Evolutionary conservation across 306 rosid species (phyloP), one percentile per base, ranked within the genome.

Genomic region (Argentina anserina): DNA sequence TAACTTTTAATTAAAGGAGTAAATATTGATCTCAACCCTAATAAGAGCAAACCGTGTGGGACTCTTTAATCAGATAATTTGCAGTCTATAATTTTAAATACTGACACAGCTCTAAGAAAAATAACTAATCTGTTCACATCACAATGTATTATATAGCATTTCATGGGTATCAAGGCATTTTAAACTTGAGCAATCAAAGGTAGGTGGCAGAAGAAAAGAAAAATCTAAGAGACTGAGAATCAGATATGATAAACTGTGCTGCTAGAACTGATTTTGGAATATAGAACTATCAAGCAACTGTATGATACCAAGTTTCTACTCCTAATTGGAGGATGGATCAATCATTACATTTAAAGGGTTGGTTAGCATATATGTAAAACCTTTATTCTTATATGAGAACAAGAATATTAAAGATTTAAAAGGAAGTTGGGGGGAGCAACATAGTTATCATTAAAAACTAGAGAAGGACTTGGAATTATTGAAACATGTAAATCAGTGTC

Each of bases 401-500:
- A 68, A 29, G 53, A 62, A 41, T 37, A 63, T 26, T 9, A 25
- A 14, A 34, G 14, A 58, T 74, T 11, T 41, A n/a, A 36, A 66
- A 40, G 15, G n/a, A 15, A 42, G 37, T 37, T 6, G 45, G 67
- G 69, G 73, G 33, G 14, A 20, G 53, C 62, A 73, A 6, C 33
- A 61, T 39, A 10, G 76, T 52, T 61, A 77, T 77, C 69, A 70
- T 69, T 70, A 45, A 74, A 74, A 74, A 75, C 69, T 64, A 65
- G 76, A 75, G 60, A 65, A 14, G 77, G 78, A 43, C 43, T 56
- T 49, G 43, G 64, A 70, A 70, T 74, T 61, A 74, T 76, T 69
- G 29, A 39, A 78, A 78, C 72, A 75, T 65, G 85, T 75, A 78
- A 46, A 70, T 41, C 76, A 74, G 31, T 46, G 71, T 47, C 76